Evolutionary conservation across 495 filamentous ascomycete genomes (phyloP), one percentile per base, ranked within the genome.

Genomic region (Aspergillus taichungensis): DNA sequence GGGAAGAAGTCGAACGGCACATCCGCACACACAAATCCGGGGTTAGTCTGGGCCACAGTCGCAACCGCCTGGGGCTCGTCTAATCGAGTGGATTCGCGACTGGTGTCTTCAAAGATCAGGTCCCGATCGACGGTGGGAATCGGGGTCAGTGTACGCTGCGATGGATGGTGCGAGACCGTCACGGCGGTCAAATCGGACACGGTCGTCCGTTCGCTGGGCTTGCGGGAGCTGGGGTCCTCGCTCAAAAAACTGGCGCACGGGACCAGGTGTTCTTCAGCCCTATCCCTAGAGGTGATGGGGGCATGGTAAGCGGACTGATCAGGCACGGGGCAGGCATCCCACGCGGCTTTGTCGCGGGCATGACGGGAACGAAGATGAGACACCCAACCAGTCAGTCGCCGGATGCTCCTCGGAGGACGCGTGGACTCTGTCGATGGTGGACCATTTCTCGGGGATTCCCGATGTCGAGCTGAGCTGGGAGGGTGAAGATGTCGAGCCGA

Each of bases 101-200:
- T 33, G 13, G 13, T 3, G 1, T 46, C 46, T 38, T 37, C 18
- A 24, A 24, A 24, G 18, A 24, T 24, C 18, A 24, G 18, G 18
- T 24, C 18, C 18, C 18, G 37, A 30, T 53, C 39, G 2, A 37
- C 49, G 5, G 55, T 34, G 12, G 42, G 24, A 30, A 62, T 53
- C 7, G 57, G 56, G 34, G 47, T 53, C 8, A 48, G 51, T 6
- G 51, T 41, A 11, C 45, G 54, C 30, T 51, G 60, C 11, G 61
- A 61, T 6, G 61, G 56, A 42, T 53, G 54, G 30, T 48, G 63
- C 42, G 41, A 55, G 7, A 70, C 57, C n/a, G 66, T 70, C 11
- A 33, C 42, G 6, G 36, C 56, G 1, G 59, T 67, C 5, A 46
- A 38, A 6, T 52, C 50, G 7, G 68, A 69, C 4, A 46, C 44